Conservation (phyloP, 768 basidiomycete species). For the Collybiopsis confluens region DNA sequence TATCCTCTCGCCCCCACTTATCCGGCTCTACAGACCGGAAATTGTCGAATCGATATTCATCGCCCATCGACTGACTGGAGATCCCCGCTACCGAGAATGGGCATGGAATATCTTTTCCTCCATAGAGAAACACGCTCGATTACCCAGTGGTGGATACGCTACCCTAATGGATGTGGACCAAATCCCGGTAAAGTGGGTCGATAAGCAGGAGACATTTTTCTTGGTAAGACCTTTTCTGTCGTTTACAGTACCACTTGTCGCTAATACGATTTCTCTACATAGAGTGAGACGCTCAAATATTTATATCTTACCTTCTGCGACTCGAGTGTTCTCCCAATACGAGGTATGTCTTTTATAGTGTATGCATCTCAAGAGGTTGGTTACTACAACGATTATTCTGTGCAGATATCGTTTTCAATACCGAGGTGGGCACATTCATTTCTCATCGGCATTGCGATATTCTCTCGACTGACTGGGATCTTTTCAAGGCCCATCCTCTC, state of each 20-base stretch:
- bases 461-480: too few relatives aligned
- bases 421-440: not conserved
- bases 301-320: slow-evolving; percentile 5
- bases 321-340: slow-evolving; percentile 1
- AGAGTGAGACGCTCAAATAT: slow-evolving; percentile 8
- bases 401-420: slow-evolving; percentile 3
- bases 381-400: not conserved
- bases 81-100: slow-evolving; percentile 56
- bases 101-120: slow-evolving; percentile 71
- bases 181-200: slow-evolving; percentile 36
- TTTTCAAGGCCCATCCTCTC: slow-evolving; percentile 3
- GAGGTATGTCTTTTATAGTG: not conserved
- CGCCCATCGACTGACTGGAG: slow-evolving; percentile 65
- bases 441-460: not conserved
- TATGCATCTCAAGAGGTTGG: not conserved
- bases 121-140: slow-evolving; percentile 58
- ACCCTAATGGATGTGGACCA: slow-evolving; percentile 62
- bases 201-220: slow-evolving; percentile 8
- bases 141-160: slow-evolving; percentile 61
- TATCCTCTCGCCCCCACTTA: not conserved
- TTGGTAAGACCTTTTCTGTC: not conserved
- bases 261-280: not conserved
- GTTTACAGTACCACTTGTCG: not conserved
- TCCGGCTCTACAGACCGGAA: slow-evolving; percentile 50
- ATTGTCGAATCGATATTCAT: slow-evolving; percentile 74